phyloP scores from a whole-genome alignment of 2,329 filamentous ascomycete genomes.

The Clarireedia paspali region DNA sequence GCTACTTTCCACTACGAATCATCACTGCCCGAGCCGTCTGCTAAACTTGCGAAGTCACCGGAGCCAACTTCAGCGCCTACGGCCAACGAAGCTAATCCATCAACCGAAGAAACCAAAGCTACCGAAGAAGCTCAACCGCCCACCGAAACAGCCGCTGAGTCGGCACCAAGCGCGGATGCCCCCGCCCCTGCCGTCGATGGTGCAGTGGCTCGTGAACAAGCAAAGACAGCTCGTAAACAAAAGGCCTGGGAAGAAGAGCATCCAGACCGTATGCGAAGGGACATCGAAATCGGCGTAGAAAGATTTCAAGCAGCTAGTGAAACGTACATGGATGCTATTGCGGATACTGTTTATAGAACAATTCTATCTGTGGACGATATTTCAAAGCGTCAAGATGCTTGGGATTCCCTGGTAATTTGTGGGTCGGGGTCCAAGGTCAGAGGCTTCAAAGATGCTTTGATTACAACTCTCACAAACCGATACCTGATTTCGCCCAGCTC shows the following conservation, averaged over 20 bases:
- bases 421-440: conserved; percentile 69
- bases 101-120: conserved; percentile 11
- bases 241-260: conserved; percentile 26
- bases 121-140: conserved; percentile 3
- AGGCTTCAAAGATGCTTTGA: conserved; percentile 83
- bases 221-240: conserved; percentile 25
- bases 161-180: conserved; percentile 9
- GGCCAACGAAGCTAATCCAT: conserved; percentile 2
- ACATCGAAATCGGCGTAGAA: conserved; percentile 72
- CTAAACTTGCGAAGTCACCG: conserved; percentile 33
- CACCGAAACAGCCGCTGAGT: conserved; percentile 12
- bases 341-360: conserved; percentile 73
- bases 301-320: conserved; percentile 64
- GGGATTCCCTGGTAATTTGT: conserved; percentile 87
- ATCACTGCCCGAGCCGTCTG: conserved; percentile 38
- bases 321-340: conserved; percentile 73
- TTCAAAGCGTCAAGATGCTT: conserved; percentile 76
- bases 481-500: conserved; percentile 89
- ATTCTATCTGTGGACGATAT: conserved; percentile 78
- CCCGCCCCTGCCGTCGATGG: conserved; percentile 17
- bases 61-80: conserved; percentile 18
- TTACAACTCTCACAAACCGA: conserved; percentile 70
- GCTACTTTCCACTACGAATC: conserved; percentile 71
- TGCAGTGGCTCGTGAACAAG: conserved; percentile 20
- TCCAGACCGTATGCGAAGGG: conserved; percentile 51